These are phyloP conservation scores for Ophiostoma piceae DNA, from an alignment of 2,329 filamentous ascomycete species.

Conservation along the genomic window DNA sequence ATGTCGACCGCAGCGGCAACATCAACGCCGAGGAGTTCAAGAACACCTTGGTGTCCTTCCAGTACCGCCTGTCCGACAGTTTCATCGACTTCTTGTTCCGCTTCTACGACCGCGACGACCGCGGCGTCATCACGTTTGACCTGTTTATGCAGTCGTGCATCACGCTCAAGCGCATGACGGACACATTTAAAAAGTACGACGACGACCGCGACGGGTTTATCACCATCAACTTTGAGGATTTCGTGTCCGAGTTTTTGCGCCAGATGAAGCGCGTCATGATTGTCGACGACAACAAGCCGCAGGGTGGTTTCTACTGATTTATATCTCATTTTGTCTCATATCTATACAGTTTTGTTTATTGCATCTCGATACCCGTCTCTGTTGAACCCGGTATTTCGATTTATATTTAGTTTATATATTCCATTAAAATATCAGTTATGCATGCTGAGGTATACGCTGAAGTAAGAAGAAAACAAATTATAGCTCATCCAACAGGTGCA, in stretches of 20 bases:
- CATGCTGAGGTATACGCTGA: neutral
- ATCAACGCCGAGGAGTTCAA: conserved; percentile 84
- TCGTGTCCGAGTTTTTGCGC: conserved; percentile 63
- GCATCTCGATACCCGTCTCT: neutral
- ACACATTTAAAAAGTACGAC: conserved; percentile 98
- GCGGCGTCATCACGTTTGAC: conserved; percentile 81
- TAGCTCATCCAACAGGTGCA: conserved; percentile 25
- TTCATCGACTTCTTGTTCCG: conserved; percentile 83
- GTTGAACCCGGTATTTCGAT: conserved; percentile 7
- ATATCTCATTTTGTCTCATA: neutral
- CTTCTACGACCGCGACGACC: conserved; percentile 74
- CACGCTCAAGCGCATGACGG: conserved; percentile 94
- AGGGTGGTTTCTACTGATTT: neutral
- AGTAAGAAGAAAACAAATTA: neutral
- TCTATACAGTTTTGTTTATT: neutral
- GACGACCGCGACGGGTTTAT: conserved; percentile 93
- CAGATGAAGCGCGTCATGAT: conserved; percentile 44
- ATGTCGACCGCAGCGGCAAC: conserved; percentile 77
- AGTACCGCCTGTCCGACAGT: conserved; percentile 77
- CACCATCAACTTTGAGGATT: conserved; percentile 76
- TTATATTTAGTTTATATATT: neutral
- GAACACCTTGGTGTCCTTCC: conserved; percentile 86
- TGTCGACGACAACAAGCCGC: conserved; percentile 20
- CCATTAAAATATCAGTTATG: neutral
- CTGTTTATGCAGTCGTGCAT: conserved; percentile 97